These are phyloP conservation scores for Xylariaceae sp. DNA, from an alignment of 2,329 filamentous ascomycete genomes.

Conservation along the genomic window DNA sequence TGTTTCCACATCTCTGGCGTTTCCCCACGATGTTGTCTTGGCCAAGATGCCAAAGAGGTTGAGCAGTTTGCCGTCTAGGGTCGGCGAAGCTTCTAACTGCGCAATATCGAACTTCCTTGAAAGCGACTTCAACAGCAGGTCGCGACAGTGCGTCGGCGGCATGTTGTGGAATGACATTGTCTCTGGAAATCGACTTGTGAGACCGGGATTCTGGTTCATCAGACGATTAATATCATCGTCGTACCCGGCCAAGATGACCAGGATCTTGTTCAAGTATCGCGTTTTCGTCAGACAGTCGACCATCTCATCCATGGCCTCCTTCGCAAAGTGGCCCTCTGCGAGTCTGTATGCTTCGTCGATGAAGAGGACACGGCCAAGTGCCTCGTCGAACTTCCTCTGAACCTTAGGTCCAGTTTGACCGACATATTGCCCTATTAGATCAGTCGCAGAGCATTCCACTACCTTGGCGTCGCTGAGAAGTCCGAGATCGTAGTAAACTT, in stretches of 20 bases:
- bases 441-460: slow-evolving; percentile 63
- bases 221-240: slow-evolving; percentile 60
- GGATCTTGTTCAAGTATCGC: slow-evolving; percentile 52
- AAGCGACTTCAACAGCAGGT: slow-evolving; percentile 5
- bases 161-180: slow-evolving; percentile 2
- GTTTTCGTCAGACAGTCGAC: slow-evolving; percentile 50
- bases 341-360: slow-evolving; percentile 57
- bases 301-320: slow-evolving; percentile 50
- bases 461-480: slow-evolving; percentile 57
- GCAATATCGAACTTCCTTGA: slow-evolving; percentile 22
- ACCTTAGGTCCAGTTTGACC: slow-evolving; percentile 37
- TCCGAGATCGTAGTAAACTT: slow-evolving; percentile 70
- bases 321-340: slow-evolving; percentile 49
- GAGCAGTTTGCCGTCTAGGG: background rate
- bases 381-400: slow-evolving; percentile 10
- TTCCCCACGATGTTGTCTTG: slow-evolving; percentile 49
- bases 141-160: slow-evolving; percentile 3
- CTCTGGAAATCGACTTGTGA: slow-evolving; percentile 61
- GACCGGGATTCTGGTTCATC: slow-evolving; percentile 54
- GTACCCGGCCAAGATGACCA: slow-evolving; percentile 67
- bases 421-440: slow-evolving; percentile 62
- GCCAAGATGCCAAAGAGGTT: slow-evolving; percentile 35
- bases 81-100: slow-evolving; percentile 1
- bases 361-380: slow-evolving; percentile 11
- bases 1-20: slow-evolving; percentile 56